phyloP scores from a whole-genome alignment of 2,329 filamentous ascomycete species.

The Colletotrichum truncatum region DNA sequence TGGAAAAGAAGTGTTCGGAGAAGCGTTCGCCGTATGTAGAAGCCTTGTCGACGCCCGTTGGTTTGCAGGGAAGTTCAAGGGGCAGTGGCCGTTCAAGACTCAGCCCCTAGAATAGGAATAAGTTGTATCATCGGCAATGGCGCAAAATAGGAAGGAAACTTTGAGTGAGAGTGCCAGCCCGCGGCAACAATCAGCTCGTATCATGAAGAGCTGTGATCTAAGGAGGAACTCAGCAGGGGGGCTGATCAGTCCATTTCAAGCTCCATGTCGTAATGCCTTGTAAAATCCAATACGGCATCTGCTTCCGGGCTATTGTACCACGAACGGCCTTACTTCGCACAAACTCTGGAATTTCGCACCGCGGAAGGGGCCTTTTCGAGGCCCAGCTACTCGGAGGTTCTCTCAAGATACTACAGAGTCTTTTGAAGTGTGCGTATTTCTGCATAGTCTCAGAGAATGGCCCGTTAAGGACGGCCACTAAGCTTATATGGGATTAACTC shows the following conservation, averaged over 20 bases:
- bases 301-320: background rate
- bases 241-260: background rate
- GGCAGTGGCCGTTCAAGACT: background rate
- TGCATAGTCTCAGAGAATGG: background rate
- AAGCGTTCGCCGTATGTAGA: background rate
- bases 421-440: too few species aligned
- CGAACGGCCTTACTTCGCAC: slow-evolving; percentile 31
- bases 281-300: slow-evolving; percentile 9
- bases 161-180: background rate
- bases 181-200: background rate
- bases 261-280: background rate
- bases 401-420: too few species aligned
- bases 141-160: background rate
- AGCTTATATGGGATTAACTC: slow-evolving; percentile 11
- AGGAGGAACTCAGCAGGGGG: too few species aligned
- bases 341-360: slow-evolving; percentile 8
- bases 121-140: too few species aligned
- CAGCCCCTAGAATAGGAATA: too few species aligned
- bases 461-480: slow-evolving; percentile 6
- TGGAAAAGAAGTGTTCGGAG: background rate
- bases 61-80: slow-evolving; percentile 18
- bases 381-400: background rate
- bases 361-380: slow-evolving; percentile 8
- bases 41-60: slow-evolving; percentile 26
- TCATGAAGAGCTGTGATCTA: background rate